Evolutionary conservation across 331 rosid genomes (phyloP).

Genomic region (Prunus yedoensis): DNA sequence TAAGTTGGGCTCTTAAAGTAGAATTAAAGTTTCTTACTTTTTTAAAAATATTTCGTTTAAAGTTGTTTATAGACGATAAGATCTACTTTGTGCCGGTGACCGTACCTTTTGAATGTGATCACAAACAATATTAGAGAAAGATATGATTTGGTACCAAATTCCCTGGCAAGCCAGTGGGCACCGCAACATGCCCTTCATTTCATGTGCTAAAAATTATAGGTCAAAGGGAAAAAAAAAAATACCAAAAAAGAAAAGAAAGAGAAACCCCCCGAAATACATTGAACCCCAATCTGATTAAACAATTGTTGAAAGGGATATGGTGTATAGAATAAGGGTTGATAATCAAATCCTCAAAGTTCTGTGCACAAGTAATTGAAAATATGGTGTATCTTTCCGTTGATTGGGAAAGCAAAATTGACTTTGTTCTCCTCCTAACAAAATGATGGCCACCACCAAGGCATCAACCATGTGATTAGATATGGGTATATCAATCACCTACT

Average conservation of each 20-base stretch:
- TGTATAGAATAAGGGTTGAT: constrained; percentile 10
- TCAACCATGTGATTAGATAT: constrained; percentile 7
- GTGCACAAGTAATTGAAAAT: not conserved
- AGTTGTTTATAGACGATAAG: not conserved
- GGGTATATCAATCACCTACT: not conserved
- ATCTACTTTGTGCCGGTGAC: not conserved
- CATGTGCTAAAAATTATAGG: not conserved
- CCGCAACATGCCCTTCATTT: not conserved
- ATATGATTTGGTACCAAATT: not conserved
- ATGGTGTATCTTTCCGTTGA: not conserved
- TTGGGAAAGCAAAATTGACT: constrained; percentile 9
- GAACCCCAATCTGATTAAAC: constrained; percentile 28
- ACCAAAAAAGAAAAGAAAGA: constrained; percentile 5
- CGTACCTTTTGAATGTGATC: too few species aligned
- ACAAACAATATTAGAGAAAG: not conserved
- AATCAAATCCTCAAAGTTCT: constrained; percentile 10
- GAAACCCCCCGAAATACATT: constrained; percentile 7
- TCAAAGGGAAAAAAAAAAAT: constrained; percentile 15
- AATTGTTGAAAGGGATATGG: constrained; percentile 6
- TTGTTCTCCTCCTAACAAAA: constrained; percentile 13
- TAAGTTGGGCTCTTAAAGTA: not conserved
- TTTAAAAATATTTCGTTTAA: not conserved
- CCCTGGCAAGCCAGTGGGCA: not conserved
- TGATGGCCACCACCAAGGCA: not conserved
- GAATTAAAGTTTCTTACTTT: not conserved